These are phyloP conservation scores for Rickenella mellea DNA, from an alignment of 768 basidiomycete genomes.

Conservation along the genomic window DNA sequence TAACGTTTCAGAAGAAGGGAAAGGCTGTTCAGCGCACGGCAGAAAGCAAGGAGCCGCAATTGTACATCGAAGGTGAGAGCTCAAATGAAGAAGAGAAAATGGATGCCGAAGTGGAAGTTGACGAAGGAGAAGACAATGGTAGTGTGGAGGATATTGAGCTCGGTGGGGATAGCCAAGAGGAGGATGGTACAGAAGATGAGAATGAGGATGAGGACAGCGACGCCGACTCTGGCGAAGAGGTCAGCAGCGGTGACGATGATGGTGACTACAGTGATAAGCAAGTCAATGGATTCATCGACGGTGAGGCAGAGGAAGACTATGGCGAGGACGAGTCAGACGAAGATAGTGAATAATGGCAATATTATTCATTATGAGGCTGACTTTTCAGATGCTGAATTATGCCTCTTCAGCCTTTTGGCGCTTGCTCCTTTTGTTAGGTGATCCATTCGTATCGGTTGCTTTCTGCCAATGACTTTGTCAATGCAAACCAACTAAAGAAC, in stretches of 20 bases:
- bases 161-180: conserved; percentile 51
- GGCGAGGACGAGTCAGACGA: conserved; percentile 44
- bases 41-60: conserved; percentile 22
- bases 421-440: too few species aligned
- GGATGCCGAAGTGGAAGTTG: conserved; percentile 51
- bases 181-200: conserved; percentile 39
- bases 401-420: too few species aligned
- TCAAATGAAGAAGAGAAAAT: conserved; percentile 52
- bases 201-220: conserved; percentile 31
- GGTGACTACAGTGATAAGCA: conserved; percentile 7
- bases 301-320: conserved; percentile 48
- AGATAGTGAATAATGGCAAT: conserved; percentile 27
- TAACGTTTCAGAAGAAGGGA: conserved; percentile 30
- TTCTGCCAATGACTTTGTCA: conserved; percentile 22
- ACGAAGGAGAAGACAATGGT: conserved; percentile 58
- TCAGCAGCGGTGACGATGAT: conserved; percentile 30
- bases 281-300: conserved; percentile 47
- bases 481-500: too few species aligned
- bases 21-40: conserved; percentile 29
- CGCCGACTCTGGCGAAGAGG: conserved; percentile 30
- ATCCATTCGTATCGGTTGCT: conserved; percentile 19
- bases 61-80: conserved; percentile 77
- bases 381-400: too few species aligned
- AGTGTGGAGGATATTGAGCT: conserved; percentile 75
- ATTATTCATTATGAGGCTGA: background rate